Base-by-base conservation (phyloP, 768 basidiomycete genomes). In the Naganishia kalamii region DNA sequence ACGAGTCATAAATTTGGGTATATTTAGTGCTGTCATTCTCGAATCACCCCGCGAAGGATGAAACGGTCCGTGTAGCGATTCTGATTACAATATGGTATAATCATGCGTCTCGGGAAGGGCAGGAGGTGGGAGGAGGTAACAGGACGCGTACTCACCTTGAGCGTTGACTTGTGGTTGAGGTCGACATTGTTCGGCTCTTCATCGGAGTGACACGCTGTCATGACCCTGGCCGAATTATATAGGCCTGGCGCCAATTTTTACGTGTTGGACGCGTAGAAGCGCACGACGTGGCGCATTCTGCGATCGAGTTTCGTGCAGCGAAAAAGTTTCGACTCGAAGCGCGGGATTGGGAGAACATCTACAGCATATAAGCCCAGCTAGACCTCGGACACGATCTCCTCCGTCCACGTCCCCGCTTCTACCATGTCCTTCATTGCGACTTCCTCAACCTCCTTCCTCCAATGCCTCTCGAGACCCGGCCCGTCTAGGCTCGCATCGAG, bases 1-100 rank as follows among this genome's bases (percentile, higher is more conserved):
- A 23, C 29, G 23, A n/a, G 54, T 65, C 57, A 59, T 65, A 65
- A 49, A 43, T 52, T 40, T 65, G 32, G 32, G 15, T 65, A 65
- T 59, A 44, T 19, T 29, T n/a, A 43, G 15, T 65, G 64, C 54
- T 65, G 54, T 60, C 54, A 59, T 54, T 60, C 46, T 43, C 61
- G 61, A 62, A 48, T 50, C 61, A 44, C 60, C 33, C 37, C 27
- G 23, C 8, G 35, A 17, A 44, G 35, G 29, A 32, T 7, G 27
- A 23, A 33, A 27, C 49, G 54, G 54, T 65, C 64, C 52, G 57
- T 65, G 64, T 65, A 65, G 64, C 64, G 64, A 65, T 65, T 65
- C 64, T 65, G 64, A 59, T 59, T 57, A 65, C 57, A 47, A 59
- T 65, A 46, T 46, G 19, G 30, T 65, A 59, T 65, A 65, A 65